Conservation (phyloP, 108 stramenopile genomes). For the Skeletonema tropicum region DNA sequence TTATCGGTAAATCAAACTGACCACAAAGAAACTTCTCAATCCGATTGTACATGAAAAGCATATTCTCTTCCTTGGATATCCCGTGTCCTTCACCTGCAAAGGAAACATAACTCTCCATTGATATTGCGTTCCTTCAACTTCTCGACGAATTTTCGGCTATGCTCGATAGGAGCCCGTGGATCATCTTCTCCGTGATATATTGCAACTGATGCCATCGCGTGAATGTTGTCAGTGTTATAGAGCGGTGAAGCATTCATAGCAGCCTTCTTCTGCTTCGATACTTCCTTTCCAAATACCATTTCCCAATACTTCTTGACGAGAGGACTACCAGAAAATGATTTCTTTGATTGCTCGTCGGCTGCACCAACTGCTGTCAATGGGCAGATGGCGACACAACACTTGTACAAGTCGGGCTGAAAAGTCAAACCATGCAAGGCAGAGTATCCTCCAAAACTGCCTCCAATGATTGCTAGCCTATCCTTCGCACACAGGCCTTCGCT, state of each 20-base stretch:
- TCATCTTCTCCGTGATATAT: constrained; percentile 28
- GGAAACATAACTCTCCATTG: constrained; percentile 29
- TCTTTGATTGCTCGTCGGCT: constrained; percentile 9
- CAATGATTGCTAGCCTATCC: constrained; percentile 13
- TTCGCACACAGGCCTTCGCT: constrained; percentile 2
- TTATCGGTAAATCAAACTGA: constrained; percentile 4
- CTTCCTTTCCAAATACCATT: constrained; percentile 10
- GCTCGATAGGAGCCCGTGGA: constrained; percentile 22
- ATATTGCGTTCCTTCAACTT: constrained; percentile 4
- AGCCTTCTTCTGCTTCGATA: constrained; percentile 9
- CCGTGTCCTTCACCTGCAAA: constrained; percentile 29
- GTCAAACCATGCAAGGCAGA: constrained; percentile 26
- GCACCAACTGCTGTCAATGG: constrained; percentile 24
- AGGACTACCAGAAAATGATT: constrained; percentile 23
- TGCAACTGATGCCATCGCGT: constrained; percentile 6
- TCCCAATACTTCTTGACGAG: constrained; percentile 21
- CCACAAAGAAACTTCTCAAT: constrained; percentile 18
- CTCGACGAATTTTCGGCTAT: constrained; percentile 6
- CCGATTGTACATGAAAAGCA: constrained; percentile 11
- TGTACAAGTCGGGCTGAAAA: constrained; percentile 15
- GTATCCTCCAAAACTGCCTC: constrained; percentile 25
- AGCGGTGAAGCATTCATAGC: constrained; percentile 25
- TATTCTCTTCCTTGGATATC: constrained; percentile 25
- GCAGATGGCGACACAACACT: constrained; percentile 22
- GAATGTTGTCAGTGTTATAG: constrained; percentile 16